Percentiles rank a stretch among this genome's conserved stretches.
phyloP scores from a whole-genome alignment of 129 eudicot genomes.

The Kitagawia praeruptora region DNA sequence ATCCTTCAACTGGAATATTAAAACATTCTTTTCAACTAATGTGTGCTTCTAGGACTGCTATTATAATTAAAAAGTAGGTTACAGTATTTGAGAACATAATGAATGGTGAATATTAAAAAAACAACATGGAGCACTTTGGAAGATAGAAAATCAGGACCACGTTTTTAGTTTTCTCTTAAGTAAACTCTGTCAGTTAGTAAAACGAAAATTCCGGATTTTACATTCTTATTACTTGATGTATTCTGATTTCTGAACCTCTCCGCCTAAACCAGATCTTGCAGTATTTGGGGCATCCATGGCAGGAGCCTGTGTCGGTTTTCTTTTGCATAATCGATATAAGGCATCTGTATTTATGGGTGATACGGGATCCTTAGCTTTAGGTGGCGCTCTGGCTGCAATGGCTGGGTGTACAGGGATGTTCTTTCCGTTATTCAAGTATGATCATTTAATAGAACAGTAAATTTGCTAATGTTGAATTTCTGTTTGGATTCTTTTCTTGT shows the following conservation, averaged over 20 bases:
- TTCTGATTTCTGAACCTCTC: background rate
- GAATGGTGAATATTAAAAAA: background rate
- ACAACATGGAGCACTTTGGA: background rate
- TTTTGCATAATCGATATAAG: slow-evolving; percentile 76
- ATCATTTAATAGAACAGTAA: too few relatives aligned
- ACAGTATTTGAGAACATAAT: background rate
- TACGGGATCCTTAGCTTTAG: slow-evolving; percentile 80
- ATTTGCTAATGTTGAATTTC: too few relatives aligned
- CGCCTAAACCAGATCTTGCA: slow-evolving; percentile 56
- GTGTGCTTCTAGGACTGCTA: background rate
- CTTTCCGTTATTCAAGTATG: slow-evolving; percentile 59
- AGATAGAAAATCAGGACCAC: background rate
- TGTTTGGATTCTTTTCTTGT: too few relatives aligned
- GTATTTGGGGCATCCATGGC: slow-evolving; percentile 98
- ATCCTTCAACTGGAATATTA: background rate
- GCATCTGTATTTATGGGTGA: slow-evolving; percentile 92
- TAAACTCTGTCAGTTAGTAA: background rate
- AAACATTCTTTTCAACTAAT: background rate
- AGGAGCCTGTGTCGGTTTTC: slow-evolving; percentile 96
- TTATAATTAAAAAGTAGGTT: background rate
- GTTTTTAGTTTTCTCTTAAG: background rate
- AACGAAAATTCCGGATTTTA: background rate
- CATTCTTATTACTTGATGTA: background rate
- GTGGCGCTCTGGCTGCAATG: slow-evolving; percentile 94
- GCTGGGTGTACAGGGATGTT: slow-evolving; percentile 97